Base-by-base conservation (phyloP, 768 basidiomycete species). In the Coprinellus micaceus region DNA sequence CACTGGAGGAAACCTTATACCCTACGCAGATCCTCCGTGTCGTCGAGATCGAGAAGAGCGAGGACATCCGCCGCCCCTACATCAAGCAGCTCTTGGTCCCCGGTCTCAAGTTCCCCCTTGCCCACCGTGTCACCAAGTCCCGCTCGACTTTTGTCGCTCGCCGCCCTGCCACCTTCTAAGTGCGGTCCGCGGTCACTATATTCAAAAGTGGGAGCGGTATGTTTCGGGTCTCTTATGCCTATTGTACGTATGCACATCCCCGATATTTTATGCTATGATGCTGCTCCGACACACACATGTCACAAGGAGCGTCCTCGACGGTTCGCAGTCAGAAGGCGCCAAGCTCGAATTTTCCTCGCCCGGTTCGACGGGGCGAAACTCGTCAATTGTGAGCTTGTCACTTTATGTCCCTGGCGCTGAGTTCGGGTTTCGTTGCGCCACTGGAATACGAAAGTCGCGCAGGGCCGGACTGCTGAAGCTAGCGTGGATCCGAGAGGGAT, bases 71-170 rank as follows among this genome's bases (percentile, higher is more conserved):
- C 75, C 88, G 97, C 65, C 91, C 97, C 17, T 96, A 98, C 83
- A 98, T 98, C 83, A 94, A 89, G 78, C 97, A 99, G 74, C 85
- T 98, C 66, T 79, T 98, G 65, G 78, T 77, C 53, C 94, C 94
- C 58, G 77, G 81, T 59, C 90, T 98, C 82, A 94, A 88, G 75
- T 99, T 98, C 94, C 96, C 96, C 60, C 87, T 98, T 49, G 94
- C 96, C 59, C 91, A 91, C 74, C 89, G 97, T 54, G 83, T 94
- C 57, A 61, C 77, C 60, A 94, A 93, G 79, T 71, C 77, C 60
- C 87, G 84, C 64, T 85, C 86, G 63, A 91, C 85, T 56, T 95
- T 95, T 70, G 82, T 86, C 50, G 91, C 93, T 30, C 73, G 74
- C 67, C 85, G 91, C 61, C 91, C 91, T 22, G 66, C 72, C 58